Percentiles rank a stretch among this genome's conserved stretches.
These are phyloP conservation scores for Gastrolobium bilobum DNA, from an alignment of 306 rosid species.

Conservation along the genomic window DNA sequence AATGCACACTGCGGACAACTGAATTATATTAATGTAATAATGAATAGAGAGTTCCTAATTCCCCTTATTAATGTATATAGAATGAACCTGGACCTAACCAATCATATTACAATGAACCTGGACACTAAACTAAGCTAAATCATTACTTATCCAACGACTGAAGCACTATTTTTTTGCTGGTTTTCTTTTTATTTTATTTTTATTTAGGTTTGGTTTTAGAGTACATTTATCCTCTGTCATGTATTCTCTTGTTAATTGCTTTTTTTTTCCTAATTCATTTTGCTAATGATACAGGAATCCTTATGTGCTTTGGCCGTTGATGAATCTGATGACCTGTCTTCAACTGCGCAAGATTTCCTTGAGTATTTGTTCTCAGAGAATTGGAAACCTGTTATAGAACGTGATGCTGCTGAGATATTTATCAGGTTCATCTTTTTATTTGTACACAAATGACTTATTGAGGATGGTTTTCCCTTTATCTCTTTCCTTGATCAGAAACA, in stretches of 20 bases:
- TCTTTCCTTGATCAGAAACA: slow-evolving; percentile 36
- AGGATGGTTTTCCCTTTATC: slow-evolving; percentile 26
- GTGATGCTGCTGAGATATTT: slow-evolving; percentile 72
- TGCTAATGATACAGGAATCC: slow-evolving; percentile 78
- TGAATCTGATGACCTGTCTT: slow-evolving; percentile 79
- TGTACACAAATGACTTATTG: slow-evolving; percentile 35
- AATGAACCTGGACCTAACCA: no score
- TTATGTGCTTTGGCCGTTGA: slow-evolving; percentile 81
- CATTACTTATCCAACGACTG: no score
- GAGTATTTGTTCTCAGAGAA: slow-evolving; percentile 60
- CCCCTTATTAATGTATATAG: no score
- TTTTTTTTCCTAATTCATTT: slow-evolving; percentile 40
- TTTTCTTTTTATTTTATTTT: slow-evolving; percentile 29
- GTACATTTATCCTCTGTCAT: slow-evolving; percentile 35
- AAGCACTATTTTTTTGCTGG: no score
- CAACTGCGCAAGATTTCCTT: slow-evolving; percentile 78
- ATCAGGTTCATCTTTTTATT: slow-evolving; percentile 64
- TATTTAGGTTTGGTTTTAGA: slow-evolving; percentile 25
- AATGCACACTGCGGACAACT: no score
- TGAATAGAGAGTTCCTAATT: no score
- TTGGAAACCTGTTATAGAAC: slow-evolving; percentile 59
- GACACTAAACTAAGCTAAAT: no score
- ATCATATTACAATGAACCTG: no score
- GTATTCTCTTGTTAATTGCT: slow-evolving; percentile 36
- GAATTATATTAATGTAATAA: no score